Conservation (phyloP, 768 basidiomycete genomes). For the Lentinula sp. region DNA sequence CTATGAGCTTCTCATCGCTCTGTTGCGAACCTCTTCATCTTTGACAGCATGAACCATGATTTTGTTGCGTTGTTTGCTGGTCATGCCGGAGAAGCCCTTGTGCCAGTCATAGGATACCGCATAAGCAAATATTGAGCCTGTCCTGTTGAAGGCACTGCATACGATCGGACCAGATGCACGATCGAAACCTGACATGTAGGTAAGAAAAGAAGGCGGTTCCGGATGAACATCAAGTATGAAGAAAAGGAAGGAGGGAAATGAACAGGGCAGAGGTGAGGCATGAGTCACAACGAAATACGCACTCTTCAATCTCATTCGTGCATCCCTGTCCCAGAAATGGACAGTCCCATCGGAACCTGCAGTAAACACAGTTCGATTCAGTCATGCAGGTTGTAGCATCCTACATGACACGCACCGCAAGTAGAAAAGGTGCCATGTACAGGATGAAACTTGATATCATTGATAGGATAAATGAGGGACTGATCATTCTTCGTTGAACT, state of each 20-base stretch:
- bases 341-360: conserved; percentile 79
- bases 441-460: conserved; percentile 83
- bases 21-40: conserved; percentile 63
- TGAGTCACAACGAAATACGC: conserved; percentile 23
- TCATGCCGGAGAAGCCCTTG: conserved; percentile 87
- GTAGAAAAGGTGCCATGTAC: conserved; percentile 83
- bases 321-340: conserved; percentile 94
- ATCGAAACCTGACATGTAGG: conserved; percentile 55
- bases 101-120: conserved; percentile 93
- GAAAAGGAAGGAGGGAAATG: not conserved
- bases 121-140: conserved; percentile 86
- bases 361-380: not conserved
- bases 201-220: conserved; percentile 1
- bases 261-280: not conserved
- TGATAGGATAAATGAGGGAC: conserved; percentile 74
- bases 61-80: conserved; percentile 64
- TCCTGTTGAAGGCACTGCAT: conserved; percentile 76
- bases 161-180: conserved; percentile 69
- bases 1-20: conserved; percentile 36
- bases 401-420: conserved; percentile 38
- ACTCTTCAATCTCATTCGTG: conserved; percentile 86
- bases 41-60: conserved; percentile 80
- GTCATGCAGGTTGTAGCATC: not conserved
- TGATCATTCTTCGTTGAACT: conserved; percentile 54
- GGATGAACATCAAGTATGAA: not conserved